A percentile compares a stretch with the other conserved stretches of the same genome.
Conservation (phyloP, 148 eudicot genomes). For the Rhododendron williamsianum region DNA sequence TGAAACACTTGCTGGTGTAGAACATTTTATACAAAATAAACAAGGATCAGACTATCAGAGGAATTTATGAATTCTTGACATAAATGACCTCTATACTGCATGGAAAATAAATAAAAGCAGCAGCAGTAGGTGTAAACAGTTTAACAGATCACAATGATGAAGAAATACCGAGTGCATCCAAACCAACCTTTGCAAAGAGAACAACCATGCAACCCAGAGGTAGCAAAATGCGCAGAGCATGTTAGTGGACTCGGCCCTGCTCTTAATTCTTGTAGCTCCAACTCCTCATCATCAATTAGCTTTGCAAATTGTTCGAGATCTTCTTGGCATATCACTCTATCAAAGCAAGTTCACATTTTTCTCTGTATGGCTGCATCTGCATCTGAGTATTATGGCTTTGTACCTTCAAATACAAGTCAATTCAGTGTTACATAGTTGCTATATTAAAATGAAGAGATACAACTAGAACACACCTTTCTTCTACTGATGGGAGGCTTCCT, state of each 20-base stretch:
- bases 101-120: neutral
- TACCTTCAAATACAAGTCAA: conserved; percentile 36
- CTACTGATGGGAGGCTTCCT: conserved; percentile 38
- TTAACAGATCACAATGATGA: neutral
- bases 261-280: conserved; percentile 72
- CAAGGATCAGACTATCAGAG: neutral
- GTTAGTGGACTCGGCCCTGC: conserved; percentile 63
- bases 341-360: conserved; percentile 70
- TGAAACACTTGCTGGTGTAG: neutral
- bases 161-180: neutral
- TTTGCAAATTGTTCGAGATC: conserved; percentile 32
- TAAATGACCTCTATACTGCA: neutral
- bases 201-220: conserved; percentile 59
- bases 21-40: neutral
- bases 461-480: conserved; percentile 39
- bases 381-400: conserved; percentile 28
- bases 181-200: conserved; percentile 90
- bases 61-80: neutral
- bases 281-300: conserved; percentile 86
- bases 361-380: conserved; percentile 43
- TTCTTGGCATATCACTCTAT: conserved; percentile 35
- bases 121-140: neutral
- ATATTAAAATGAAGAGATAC: neutral
- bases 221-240: conserved; percentile 67
- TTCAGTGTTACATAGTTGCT: conserved; percentile 12